Base-by-base conservation (phyloP, 192 early-diverging fungal species). In the Radiomyces spectabilis region DNA sequence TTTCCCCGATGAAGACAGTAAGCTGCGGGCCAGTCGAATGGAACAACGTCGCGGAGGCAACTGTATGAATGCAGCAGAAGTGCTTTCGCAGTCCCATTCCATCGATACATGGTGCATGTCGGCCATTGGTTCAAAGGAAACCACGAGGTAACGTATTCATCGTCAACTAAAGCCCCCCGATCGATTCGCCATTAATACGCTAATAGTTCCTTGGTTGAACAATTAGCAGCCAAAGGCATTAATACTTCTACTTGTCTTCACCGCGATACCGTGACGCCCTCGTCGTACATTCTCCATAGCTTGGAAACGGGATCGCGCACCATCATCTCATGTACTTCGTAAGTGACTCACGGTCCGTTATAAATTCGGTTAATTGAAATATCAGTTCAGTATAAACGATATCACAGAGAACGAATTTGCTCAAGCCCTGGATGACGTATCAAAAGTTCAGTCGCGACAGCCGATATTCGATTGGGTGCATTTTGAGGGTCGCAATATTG, bases 1-100 rank as follows among this genome's bases (percentile, higher is more conserved):
- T 12, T 83, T 75, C 48, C 84, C 84, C 1, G 37, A 43, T 22
- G 82, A 86, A 59, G 84, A 84, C 43, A 63, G 71, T 6, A 86
- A 86, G 57, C 55, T 74, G 15, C 41, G 79, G n/a, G 78, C 82
- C 27, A 54, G 74, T 26, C 9, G 55, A 27, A 69, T 81, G n/a
- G 78, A 86, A 41, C 68, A 76, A 41, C 68, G 84, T n/a, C 69
- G 78, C 18, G 84, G 84, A 24, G 84, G 84, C 15, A 86, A 86
- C 39, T 66, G 71, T 21, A 69, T 71, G 25, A 86, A 86, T 38
- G 75, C 77, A 5, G 68, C 79, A 15, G 65, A 69, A 25, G 71
- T 83, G 4, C 57, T 85, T 9, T 63, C 69, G 27, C 83, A 85
- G 42, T 72, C 74, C 32, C 69, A 72, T 4, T 33, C 41, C 2